Percentiles rank a stretch among this genome's conserved stretches.
These are phyloP conservation scores for Saccharomycopsis guyanensis DNA, from an alignment of 805 yeast species.

Conservation along the genomic window DNA sequence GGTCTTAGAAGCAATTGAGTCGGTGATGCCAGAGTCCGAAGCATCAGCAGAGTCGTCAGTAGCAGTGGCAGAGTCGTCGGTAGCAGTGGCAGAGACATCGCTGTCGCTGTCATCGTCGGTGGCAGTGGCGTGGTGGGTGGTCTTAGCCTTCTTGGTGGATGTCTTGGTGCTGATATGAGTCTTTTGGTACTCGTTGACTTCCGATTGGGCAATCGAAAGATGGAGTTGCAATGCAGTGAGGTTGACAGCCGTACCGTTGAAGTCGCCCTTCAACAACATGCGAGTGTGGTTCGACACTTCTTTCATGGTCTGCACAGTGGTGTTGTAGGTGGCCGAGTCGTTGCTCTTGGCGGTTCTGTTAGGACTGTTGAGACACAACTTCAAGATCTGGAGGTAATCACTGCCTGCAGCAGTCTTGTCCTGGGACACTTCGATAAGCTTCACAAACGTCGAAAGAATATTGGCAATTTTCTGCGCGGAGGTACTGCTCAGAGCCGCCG, in stretches of 20 bases:
- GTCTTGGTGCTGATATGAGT: background rate
- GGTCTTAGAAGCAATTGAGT: too few species aligned
- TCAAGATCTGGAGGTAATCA: background rate
- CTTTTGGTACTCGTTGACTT: background rate
- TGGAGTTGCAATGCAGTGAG: background rate
- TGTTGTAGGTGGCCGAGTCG: background rate
- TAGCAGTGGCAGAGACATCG: conserved; percentile 1
- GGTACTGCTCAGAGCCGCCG: too few species aligned
- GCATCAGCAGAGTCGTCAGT: conserved; percentile 1
- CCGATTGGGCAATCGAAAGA: background rate
- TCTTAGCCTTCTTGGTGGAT: background rate
- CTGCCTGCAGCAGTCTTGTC: background rate
- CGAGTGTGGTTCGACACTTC: background rate
- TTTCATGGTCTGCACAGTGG: background rate
- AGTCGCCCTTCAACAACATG: background rate
- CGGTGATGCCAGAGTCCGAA: background rate
- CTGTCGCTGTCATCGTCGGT: background rate
- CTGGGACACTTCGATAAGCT: too few species aligned
- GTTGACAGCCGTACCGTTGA: background rate
- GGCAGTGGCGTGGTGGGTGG: background rate
- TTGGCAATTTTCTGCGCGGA: too few species aligned
- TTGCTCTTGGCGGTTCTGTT: background rate
- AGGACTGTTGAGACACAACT: background rate
- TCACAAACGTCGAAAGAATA: too few species aligned
- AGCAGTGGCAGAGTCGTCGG: background rate